These are phyloP conservation scores for Mortierella alpina DNA, from an alignment of 192 early-diverging fungal species.

Conservation along the genomic window DNA sequence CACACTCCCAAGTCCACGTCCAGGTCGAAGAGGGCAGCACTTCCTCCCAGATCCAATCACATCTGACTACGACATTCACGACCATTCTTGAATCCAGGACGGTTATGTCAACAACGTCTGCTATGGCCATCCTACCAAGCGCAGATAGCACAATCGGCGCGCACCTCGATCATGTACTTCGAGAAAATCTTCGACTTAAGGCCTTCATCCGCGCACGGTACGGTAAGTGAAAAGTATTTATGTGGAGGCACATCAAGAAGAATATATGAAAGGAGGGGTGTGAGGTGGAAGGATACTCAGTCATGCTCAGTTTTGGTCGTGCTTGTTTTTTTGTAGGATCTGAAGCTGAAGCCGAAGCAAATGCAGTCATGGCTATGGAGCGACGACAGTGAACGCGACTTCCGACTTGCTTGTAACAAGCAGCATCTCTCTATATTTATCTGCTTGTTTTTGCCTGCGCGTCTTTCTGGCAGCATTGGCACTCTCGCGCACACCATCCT, in stretches of 20 bases:
- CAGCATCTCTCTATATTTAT: too few relatives aligned
- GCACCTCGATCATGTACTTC: neutral
- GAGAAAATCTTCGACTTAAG: slow-evolving; percentile 25
- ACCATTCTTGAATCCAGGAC: slow-evolving; percentile 13
- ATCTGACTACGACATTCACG: neutral
- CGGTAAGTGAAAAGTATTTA: neutral
- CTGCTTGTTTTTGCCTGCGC: too few relatives aligned
- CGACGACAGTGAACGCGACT: neutral
- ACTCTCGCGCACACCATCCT: too few relatives aligned
- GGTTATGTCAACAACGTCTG: slow-evolving; percentile 10
- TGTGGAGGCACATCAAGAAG: neutral
- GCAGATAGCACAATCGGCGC: neutral
- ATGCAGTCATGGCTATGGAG: slow-evolving; percentile 25
- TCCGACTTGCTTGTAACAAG: too few relatives aligned
- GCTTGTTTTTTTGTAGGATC: neutral
- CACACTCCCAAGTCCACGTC: too few relatives aligned
- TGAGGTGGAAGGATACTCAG: neutral
- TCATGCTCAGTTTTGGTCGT: neutral
- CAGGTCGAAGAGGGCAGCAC: too few relatives aligned
- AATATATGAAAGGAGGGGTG: neutral
- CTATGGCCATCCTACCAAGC: slow-evolving; percentile 2
- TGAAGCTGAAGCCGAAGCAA: slow-evolving; percentile 20
- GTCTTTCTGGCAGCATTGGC: too few relatives aligned
- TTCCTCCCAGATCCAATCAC: too few relatives aligned
- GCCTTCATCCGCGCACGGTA: slow-evolving; percentile 30